phyloP scores from a whole-genome alignment of 495 filamentous ascomycete genomes.

The Daldinia bambusicola region DNA sequence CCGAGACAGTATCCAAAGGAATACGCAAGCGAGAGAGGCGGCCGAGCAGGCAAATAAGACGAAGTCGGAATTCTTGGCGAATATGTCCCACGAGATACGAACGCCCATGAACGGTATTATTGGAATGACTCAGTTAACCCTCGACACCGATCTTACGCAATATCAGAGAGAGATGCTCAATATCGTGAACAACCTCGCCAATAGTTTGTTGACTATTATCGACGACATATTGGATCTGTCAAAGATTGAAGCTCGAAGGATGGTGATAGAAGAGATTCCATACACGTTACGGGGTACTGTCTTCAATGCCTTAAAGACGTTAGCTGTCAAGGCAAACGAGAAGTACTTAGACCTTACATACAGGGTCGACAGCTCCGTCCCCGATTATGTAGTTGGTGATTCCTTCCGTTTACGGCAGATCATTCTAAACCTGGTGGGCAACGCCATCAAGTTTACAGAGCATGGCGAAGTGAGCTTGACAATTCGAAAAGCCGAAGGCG shows the following conservation, averaged over 20 bases:
- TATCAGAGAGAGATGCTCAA: constrained; percentile 99
- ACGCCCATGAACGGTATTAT: constrained; percentile 93
- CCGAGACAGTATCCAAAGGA: constrained; percentile 95
- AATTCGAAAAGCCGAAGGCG: constrained; percentile 79
- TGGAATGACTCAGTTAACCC: constrained; percentile 95
- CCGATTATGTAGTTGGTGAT: constrained; percentile 96
- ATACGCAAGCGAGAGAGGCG: constrained; percentile 95
- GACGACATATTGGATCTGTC: constrained; percentile 99
- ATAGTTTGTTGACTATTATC: constrained; percentile 97
- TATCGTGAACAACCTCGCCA: constrained; percentile 96
- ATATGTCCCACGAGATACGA: constrained; percentile 99
- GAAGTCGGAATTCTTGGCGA: constrained; percentile 98
- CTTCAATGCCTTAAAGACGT: constrained; percentile 96
- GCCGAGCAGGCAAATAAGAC: constrained; percentile 98
- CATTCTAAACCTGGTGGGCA: constrained; percentile 83
- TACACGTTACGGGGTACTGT: constrained; percentile 95
- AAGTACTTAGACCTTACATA: constrained; percentile 95
- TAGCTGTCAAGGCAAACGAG: constrained; percentile 97
- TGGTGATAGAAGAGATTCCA: constrained; percentile 98
- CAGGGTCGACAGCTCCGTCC: constrained; percentile 91
- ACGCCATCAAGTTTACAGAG: constrained; percentile 96
- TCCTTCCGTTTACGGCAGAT: constrained; percentile 97
- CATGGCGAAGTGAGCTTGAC: constrained; percentile 95
- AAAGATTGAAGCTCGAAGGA: constrained; percentile 99
- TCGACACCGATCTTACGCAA: constrained; percentile 93